Evolutionary conservation across 345 rosid species (phyloP).

Genomic region (Murraya paniculata): DNA sequence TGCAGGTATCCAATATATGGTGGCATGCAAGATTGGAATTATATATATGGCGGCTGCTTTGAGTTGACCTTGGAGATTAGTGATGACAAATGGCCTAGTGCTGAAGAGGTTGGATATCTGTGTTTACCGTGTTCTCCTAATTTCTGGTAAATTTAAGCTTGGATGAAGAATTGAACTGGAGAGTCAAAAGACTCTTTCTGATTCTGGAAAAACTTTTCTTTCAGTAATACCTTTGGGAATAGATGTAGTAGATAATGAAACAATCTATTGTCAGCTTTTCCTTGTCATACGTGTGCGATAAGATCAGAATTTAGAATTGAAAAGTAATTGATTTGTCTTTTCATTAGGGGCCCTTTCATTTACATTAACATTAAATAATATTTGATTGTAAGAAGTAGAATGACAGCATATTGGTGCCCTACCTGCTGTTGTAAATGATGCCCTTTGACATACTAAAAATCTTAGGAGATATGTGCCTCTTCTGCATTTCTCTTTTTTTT

Average conservation of each 20-base stretch:
- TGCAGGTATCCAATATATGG: constrained; percentile 97
- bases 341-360: background rate
- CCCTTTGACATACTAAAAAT: background rate
- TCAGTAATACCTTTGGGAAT: background rate
- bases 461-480: background rate
- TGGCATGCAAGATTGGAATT: constrained; percentile 99
- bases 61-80: constrained; percentile 97
- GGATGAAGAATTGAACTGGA: background rate
- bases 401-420: background rate
- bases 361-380: background rate
- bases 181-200: background rate
- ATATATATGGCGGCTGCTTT: constrained; percentile 89
- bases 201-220: background rate
- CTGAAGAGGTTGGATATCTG: constrained; percentile 61
- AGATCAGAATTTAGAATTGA: background rate
- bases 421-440: background rate
- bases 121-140: constrained; percentile 1
- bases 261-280: background rate
- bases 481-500: background rate
- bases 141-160: background rate
- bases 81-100: constrained; percentile 90
- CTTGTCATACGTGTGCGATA: background rate
- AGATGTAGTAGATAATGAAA: background rate
- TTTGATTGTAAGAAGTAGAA: background rate
- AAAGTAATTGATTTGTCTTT: background rate